phyloP scores from a whole-genome alignment of 176 grass and related monocot species.

The Alloteropsis semialata region DNA sequence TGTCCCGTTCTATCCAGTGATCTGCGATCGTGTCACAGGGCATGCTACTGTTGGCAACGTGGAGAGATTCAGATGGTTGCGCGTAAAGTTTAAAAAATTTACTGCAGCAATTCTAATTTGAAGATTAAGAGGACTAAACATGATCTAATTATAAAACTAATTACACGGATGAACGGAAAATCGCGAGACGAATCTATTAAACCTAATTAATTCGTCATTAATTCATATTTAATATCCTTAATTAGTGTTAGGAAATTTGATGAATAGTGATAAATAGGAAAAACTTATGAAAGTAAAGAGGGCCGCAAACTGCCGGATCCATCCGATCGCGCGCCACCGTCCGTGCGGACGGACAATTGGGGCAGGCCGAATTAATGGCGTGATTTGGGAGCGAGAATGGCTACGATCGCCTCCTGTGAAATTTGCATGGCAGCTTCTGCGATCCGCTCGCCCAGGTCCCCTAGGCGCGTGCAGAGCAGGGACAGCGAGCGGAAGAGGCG shows the following conservation, averaged over 20 bases:
- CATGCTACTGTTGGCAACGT: background rate
- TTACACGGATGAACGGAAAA: no score
- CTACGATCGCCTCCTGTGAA: slow-evolving; percentile 18
- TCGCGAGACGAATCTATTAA: no score
- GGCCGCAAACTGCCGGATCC: background rate
- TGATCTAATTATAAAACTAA: no score
- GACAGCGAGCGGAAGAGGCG: background rate
- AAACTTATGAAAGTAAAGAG: no score
- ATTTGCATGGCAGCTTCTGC: slow-evolving; percentile 4
- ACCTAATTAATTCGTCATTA: no score
- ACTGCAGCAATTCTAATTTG: no score
- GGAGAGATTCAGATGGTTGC: background rate
- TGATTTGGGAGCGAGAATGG: background rate
- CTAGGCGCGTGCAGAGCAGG: background rate
- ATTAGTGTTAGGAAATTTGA: no score
- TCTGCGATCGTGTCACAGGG: background rate
- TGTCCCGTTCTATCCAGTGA: no score
- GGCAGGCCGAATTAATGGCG: background rate
- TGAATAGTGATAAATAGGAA: no score
- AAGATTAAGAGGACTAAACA: no score
- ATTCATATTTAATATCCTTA: no score
- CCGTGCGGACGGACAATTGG: background rate
- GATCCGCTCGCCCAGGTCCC: background rate
- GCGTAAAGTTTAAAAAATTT: no score
- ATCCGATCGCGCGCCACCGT: background rate